Base-by-base conservation (phyloP, 2,329 filamentous ascomycete species). In the Botrytis aclada region DNA sequence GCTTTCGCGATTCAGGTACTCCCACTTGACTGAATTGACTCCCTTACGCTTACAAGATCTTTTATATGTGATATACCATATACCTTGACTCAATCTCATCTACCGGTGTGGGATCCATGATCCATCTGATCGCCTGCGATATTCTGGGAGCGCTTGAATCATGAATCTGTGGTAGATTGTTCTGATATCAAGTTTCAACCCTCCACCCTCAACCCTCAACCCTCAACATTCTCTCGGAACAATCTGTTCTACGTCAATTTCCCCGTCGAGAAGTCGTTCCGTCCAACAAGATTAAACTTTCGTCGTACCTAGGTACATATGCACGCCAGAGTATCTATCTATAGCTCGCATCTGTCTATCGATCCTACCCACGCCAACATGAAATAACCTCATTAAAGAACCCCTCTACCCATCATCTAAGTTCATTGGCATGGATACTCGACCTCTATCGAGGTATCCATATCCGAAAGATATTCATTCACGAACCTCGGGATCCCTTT, bases 311-410 rank as follows among this genome's bases (percentile, higher is more conserved):
- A 54, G 47, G 47, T 16, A 54, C 47, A 54, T 7, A 54, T 16
- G 14, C 47, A n/a, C 47, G 47, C 47, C 6, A 25, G 3, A n/a
- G 25, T 0, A 29, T 64, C 51, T 18, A 18, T 29, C 51, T 4
- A 56, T n/a, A n/a, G n/a, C n/a, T n/a, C n/a, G 51, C 1, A n/a
- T 29, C 51, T 18, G 14, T 56, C 51, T 18, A 56, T 56, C n/a
- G 29, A 29, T 56, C 51, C 51, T 4, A n/a, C 22, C 18, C 14
- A n/a, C 60, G 37, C 37, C 1, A 9, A 39, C 34, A 7, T 39
- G 22, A 39, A 37, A 66, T 37, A 66, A 39, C 64, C 45, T 39
- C 64, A 66, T 66, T 54, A 66, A 54, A 54, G 37, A n/a, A n/a
- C 47, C 47, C 47, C 47, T 54, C 47, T 3, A 16, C 47, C 47